Conservation (phyloP, 225 moss, liverwort and hornwort genomes). For the Lunularia cruciata region DNA sequence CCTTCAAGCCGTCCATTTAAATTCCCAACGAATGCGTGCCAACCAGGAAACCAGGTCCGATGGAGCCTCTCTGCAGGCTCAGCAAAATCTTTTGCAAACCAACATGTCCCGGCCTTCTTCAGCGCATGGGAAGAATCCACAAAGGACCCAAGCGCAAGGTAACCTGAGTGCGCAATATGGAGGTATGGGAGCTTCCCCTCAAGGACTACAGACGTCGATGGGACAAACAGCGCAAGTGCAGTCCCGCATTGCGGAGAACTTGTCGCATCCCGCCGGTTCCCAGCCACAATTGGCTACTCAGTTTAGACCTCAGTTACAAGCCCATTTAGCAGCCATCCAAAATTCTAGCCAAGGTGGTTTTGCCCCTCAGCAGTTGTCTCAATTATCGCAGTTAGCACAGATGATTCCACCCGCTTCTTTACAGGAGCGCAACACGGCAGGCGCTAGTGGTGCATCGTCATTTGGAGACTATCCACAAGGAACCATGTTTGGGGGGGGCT, state of each 20-base stretch:
- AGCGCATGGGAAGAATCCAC: constrained; percentile 45
- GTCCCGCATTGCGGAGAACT: constrained; percentile 40
- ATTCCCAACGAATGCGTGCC: constrained; percentile 55
- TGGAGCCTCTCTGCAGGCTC: constrained; percentile 26
- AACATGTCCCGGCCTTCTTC: constrained; percentile 34
- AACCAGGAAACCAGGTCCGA: constrained; percentile 57
- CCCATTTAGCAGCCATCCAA: constrained; percentile 67
- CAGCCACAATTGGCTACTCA: constrained; percentile 54
- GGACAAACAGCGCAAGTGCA: constrained; percentile 51
- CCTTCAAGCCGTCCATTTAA: constrained; percentile 51
- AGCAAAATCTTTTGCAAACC: constrained; percentile 24
- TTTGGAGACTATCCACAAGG: constrained; percentile 48
- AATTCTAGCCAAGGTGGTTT: constrained; percentile 65
- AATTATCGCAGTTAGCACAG: constrained; percentile 28
- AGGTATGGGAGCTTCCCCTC: constrained; percentile 57
- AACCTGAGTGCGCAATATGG: constrained; percentile 54
- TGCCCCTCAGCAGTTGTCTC: constrained; percentile 49
- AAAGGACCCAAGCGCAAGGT: constrained; percentile 38
- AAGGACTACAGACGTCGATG: constrained; percentile 42
- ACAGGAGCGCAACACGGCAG: constrained; percentile 54
- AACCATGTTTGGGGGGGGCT: constrained; percentile 49
- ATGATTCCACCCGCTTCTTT: constrained; percentile 48
- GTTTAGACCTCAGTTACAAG: constrained; percentile 78
- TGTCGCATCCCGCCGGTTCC: constrained; percentile 28
- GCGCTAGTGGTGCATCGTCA: constrained; percentile 40